A percentile compares a stretch with the other conserved stretches of the same genome.
Evolutionary conservation across 2,329 filamentous ascomycete species (phyloP).

Genomic region (Phaeophleospora eucalypticola): DNA sequence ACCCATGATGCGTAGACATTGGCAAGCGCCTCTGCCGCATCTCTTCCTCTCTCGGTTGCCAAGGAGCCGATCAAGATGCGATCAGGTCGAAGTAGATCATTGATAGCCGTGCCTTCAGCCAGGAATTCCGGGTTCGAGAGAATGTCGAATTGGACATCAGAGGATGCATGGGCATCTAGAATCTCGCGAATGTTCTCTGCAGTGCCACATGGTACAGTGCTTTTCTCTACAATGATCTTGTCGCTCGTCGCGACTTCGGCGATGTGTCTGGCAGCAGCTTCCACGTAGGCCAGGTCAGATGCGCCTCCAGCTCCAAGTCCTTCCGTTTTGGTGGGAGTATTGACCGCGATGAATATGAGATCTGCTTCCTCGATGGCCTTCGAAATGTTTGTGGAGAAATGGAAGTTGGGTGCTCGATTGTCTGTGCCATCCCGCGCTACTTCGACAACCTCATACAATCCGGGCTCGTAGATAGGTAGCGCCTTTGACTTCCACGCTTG

Average conservation of each 20-base stretch:
- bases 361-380: slow-evolving; percentile 63
- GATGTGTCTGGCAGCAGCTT: slow-evolving; percentile 64
- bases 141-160: slow-evolving; percentile 57
- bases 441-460: slow-evolving; percentile 62
- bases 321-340: slow-evolving; percentile 71
- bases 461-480: slow-evolving; percentile 74
- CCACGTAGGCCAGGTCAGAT: slow-evolving; percentile 68
- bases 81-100: slow-evolving; percentile 66
- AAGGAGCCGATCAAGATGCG: slow-evolving; percentile 71
- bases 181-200: slow-evolving; percentile 64
- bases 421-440: slow-evolving; percentile 48
- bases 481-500: slow-evolving; percentile 67
- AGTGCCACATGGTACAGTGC: slow-evolving; percentile 72
- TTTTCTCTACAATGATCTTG: slow-evolving; percentile 77
- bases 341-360: slow-evolving; percentile 70
- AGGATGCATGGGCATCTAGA: slow-evolving; percentile 38
- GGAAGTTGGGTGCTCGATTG: slow-evolving; percentile 59
- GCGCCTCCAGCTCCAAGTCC: slow-evolving; percentile 67
- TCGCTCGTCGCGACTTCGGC: slow-evolving; percentile 62
- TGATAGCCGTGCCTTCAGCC: slow-evolving; percentile 70
- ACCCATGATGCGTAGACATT: slow-evolving; percentile 70
- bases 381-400: slow-evolving; percentile 67
- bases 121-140: slow-evolving; percentile 80
- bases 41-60: slow-evolving; percentile 53
- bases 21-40: slow-evolving; percentile 60